Base-by-base conservation (phyloP, 352 stramenopile species). In the Vaucheria bursata region DNA sequence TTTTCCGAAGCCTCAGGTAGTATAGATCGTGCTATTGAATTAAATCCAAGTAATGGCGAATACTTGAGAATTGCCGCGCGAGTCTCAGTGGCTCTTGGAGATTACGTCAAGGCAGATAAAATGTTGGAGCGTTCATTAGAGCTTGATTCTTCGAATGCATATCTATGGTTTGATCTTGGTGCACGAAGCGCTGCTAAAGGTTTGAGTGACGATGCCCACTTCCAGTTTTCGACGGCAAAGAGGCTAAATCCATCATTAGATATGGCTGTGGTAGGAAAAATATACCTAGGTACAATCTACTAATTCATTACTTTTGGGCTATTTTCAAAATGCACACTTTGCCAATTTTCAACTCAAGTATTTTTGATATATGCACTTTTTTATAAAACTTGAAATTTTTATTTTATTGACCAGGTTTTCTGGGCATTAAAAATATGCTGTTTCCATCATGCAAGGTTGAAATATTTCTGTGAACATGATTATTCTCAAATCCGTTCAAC, bases 141-240 rank as follows among this genome's bases (percentile, higher is more conserved):
- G 1, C 37, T 82, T 45, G 52, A 82, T 59, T 59, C 77, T 8
- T 34, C 31, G 25, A 75, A 75, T 38, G 39, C 77, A 7, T 18
- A 79, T 64, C 52, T 79, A 12, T 72, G 71, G 50, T 82, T 82
- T 52, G 77, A 82, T 40, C 38, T 82, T 34, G 77, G 77, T 8
- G 71, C 78, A 7, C 65, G 67, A 3, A 66, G 33, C 40, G 69
- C 52, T 37, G 78, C 35, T 34, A 50, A 64, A 33, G 53, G 53
- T n/a, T n/a, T 74, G 35, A 73, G 77, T n/a, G 39, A 59, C 6
- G 1, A 1, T 31, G 52, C 72, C 0, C 7, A 29, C 1, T 25
- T 3, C 1, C 6, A 34, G 7, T 82, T 82, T 49, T 49, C 36
- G 6, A 68, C 33, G 3, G 69, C 77, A 6, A 45, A 37, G 29